These are phyloP conservation scores for Pelargonium fulgidum DNA, from an alignment of 441 rosid genomes.

Conservation along the genomic window DNA sequence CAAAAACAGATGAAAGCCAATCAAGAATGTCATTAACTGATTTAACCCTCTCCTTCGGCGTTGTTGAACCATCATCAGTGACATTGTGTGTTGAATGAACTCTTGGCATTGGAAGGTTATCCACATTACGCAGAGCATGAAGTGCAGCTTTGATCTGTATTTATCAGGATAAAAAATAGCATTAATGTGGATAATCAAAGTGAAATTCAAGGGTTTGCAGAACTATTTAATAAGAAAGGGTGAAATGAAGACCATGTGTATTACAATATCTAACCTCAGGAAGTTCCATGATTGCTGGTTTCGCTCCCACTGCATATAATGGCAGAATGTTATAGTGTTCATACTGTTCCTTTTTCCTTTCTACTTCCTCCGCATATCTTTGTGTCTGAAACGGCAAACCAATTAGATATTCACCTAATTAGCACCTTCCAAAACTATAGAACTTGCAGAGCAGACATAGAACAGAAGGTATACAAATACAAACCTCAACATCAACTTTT, in stretches of 20 bases:
- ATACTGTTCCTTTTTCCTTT: constrained; percentile 53
- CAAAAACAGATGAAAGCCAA: constrained; percentile 89
- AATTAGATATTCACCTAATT: constrained; percentile 3
- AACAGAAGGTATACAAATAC: constrained; percentile 16
- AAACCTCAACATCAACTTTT: constrained; percentile 65
- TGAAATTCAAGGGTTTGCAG: constrained; percentile 16
- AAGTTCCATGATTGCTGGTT: constrained; percentile 77
- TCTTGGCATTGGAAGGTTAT: constrained; percentile 58
- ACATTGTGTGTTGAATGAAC: constrained; percentile 23
- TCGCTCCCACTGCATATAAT: constrained; percentile 52
- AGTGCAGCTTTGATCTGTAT: constrained; percentile 80
- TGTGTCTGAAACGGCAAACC: constrained; percentile 41
- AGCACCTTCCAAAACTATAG: constrained; percentile 17
- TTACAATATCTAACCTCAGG: constrained; percentile 60
- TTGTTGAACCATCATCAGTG: constrained; percentile 21
- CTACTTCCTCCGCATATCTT: constrained; percentile 65
- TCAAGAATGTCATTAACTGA: constrained; percentile 65
- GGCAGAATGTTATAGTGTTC: constrained; percentile 86
- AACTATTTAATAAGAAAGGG: constrained; percentile 11
- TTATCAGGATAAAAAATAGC: constrained; percentile 15
- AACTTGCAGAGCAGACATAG: constrained; percentile 4
- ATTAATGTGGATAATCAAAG: not conserved
- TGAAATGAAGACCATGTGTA: constrained; percentile 19
- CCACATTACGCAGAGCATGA: constrained; percentile 51
- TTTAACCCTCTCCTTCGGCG: constrained; percentile 37